phyloP scores from a whole-genome alignment of 306 rosid genomes.

The Spatholobus suberectus region DNA sequence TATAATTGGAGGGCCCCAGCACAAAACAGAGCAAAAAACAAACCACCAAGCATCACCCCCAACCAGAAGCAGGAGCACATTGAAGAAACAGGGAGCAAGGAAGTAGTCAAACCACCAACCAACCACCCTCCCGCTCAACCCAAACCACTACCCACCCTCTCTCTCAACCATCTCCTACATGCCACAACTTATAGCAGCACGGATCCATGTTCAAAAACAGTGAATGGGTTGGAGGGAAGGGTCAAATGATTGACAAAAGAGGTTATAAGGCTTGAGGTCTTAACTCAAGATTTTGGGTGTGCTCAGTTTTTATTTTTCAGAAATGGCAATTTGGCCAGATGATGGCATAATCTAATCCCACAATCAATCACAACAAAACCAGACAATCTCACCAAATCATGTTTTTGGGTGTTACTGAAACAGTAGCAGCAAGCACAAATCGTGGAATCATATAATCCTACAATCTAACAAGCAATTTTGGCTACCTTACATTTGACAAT shows the following conservation, averaged over 20 bases:
- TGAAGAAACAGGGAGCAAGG: background rate
- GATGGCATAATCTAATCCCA: background rate
- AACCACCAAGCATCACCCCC: background rate
- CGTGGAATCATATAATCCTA: background rate
- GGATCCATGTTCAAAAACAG: background rate
- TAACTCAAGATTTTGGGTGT: background rate
- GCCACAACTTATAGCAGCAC: background rate
- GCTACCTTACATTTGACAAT: background rate
- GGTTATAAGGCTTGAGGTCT: background rate
- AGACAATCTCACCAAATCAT: background rate
- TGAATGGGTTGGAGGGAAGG: background rate
- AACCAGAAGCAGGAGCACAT: background rate
- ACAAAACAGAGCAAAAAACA: background rate
- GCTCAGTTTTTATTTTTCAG: background rate
- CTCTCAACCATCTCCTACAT: background rate
- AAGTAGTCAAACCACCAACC: background rate
- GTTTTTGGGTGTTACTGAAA: background rate
- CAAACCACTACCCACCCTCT: background rate
- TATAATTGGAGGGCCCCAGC: background rate
- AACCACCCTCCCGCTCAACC: background rate
- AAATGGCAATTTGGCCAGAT: background rate
- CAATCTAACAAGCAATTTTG: background rate
- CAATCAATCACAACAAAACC: constrained; percentile 2
- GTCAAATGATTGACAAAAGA: background rate
- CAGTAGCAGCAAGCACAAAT: background rate